phyloP scores from a whole-genome alignment of 192 early-diverging fungal species.

The Backusella morwellensis region DNA sequence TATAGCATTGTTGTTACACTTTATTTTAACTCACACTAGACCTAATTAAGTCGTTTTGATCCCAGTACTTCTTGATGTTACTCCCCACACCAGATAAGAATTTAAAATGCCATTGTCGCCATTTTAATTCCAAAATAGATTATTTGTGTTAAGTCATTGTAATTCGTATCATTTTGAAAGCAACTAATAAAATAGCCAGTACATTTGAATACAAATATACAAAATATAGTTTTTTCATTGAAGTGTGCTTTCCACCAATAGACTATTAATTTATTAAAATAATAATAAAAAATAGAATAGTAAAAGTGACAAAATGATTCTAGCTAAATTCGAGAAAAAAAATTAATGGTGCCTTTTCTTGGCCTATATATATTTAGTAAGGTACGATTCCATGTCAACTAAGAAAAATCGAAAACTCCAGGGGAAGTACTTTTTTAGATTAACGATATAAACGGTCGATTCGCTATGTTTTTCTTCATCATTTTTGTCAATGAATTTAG shows the following conservation, averaged over 20 bases:
- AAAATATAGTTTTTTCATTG: background rate
- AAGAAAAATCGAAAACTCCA: background rate
- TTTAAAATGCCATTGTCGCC: background rate
- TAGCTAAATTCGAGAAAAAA: background rate
- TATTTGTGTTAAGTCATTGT: background rate
- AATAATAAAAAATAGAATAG: background rate
- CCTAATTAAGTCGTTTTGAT: background rate
- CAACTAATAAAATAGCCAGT: background rate
- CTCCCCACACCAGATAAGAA: background rate
- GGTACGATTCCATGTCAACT: background rate
- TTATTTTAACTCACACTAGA: background rate
- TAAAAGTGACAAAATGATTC: background rate
- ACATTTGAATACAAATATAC: background rate
- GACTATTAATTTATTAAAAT: background rate
- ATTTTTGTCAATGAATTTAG: background rate
- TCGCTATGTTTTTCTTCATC: background rate
- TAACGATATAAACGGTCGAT: background rate
- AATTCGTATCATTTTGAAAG: background rate
- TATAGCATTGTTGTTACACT: background rate
- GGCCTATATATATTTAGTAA: background rate
- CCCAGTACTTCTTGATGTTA: constrained; percentile 1
- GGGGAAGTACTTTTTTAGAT: background rate
- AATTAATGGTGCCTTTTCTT: background rate
- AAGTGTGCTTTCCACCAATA: background rate
- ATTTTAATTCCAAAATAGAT: background rate